Base-by-base conservation (phyloP, 1,284 basidiomycete species). In the Inonotus obliquus region DNA sequence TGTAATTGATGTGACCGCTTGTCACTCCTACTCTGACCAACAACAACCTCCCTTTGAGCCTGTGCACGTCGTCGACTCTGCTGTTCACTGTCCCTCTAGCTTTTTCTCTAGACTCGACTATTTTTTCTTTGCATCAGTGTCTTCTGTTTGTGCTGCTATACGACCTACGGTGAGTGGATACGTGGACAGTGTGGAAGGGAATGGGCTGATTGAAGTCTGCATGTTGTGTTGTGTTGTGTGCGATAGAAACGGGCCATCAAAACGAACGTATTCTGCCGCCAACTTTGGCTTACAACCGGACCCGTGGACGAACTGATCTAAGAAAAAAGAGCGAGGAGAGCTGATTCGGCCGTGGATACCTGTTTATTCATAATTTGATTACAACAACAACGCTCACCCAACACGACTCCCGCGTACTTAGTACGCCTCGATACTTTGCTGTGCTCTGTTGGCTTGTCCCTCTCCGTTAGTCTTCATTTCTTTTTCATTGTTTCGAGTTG, bases 201-300 rank as follows among this genome's bases (percentile, higher is more conserved):
- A 14, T 14, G 51, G 17, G 19, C 27, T 27, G 51, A 27, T 32
- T 32, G 32, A 32, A 9, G 9, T 32, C 4, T 4, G 32, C 9
- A 9, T n/a, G n/a, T 1, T 52, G 29, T n/a, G n/a, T n/a, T n/a
- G n/a, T n/a, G n/a, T n/a, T n/a, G n/a, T n/a, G n/a, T n/a, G 6
- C 29, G 51, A 52, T 52, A 52, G 51, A 52, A 52, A 52, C 51
- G 29, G 51, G 25, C 27, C 27, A 52, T 52, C 51, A 52, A n/a
- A 35, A 23, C 27, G 17, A 52, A 52, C 51, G 5, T 11, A 35
- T 27, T 11, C 51, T 11, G 14, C 14, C 51, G 51, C 32, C 25
- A 17, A 52, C 51, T n/a, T 27, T 14, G 27, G 51, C 51, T 17
- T 13, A 52, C 27, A 23, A 17, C 13, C 47, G 29, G 13, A 10